A percentile compares a stretch with the other conserved stretches of the same genome.
Evolutionary conservation across 2,329 filamentous ascomycete species (phyloP).

Genomic region (Penicillium freii): DNA sequence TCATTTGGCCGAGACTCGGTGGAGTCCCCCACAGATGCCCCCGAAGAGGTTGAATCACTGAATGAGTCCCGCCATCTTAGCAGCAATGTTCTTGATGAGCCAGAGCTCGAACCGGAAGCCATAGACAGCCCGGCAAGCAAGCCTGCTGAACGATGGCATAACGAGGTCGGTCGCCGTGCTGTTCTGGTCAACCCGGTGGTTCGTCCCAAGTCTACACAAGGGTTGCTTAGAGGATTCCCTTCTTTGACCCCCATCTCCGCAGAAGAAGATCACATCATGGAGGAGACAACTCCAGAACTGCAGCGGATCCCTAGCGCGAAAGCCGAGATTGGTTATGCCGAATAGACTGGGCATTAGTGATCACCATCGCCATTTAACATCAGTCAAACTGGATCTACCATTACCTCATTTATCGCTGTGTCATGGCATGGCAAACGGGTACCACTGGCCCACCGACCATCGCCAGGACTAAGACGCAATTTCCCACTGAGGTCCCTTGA

Average conservation of each 20-base stretch:
- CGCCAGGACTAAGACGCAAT: not conserved
- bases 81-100: conserved; percentile 56
- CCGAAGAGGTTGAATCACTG: conserved; percentile 43
- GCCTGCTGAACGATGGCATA: conserved; percentile 50
- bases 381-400: not conserved
- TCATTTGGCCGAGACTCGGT: conserved; percentile 42
- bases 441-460: not conserved
- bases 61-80: conserved; percentile 30
- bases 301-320: conserved; percentile 56
- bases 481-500: conserved; percentile 27
- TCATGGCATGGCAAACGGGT: not conserved
- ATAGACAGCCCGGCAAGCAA: conserved; percentile 11
- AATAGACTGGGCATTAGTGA: not conserved
- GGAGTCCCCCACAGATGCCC: conserved; percentile 41
- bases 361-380: not conserved
- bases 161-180: conserved; percentile 55
- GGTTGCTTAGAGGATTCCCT: conserved; percentile 54
- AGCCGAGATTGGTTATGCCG: conserved; percentile 21
- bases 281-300: conserved; percentile 37
- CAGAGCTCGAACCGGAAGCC: conserved; percentile 40
- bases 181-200: conserved; percentile 62
- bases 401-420: not conserved
- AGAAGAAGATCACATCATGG: conserved; percentile 35
- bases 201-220: conserved; percentile 62
- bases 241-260: conserved; percentile 35